Evolutionary conservation across 106 monocot species (phyloP).

Genomic region (Cymbidium sinense): DNA sequence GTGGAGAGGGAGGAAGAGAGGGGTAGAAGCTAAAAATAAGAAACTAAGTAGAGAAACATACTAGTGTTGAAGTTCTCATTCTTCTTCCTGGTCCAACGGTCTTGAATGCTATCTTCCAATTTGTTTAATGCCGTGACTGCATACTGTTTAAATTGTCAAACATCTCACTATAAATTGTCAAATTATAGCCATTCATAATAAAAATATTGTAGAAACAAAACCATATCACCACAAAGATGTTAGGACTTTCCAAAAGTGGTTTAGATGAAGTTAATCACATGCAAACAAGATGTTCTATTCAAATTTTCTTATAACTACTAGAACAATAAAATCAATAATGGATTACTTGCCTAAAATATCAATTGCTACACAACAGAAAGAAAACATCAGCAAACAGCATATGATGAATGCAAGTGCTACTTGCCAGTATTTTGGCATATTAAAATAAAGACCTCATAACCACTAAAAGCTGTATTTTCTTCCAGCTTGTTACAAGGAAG

Average conservation of each 20-base stretch:
- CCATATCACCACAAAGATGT: not conserved
- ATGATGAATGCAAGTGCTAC: no score
- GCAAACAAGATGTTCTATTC: not conserved
- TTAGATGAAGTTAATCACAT: not conserved
- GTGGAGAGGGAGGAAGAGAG: not conserved
- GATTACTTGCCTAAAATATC: no score
- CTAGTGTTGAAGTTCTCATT: conserved; percentile 55
- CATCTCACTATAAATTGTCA: not conserved
- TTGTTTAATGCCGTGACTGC: conserved; percentile 68
- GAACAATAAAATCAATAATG: no score
- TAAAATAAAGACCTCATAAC: no score
- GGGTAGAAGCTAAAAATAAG: not conserved
- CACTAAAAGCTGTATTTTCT: no score
- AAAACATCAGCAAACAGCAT: no score
- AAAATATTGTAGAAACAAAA: no score
- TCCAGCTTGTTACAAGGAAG: no score
- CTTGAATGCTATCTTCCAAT: conserved; percentile 85
- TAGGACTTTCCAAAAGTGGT: not conserved
- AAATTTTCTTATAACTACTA: not conserved
- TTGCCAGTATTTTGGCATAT: no score
- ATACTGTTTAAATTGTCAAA: conserved; percentile 44
- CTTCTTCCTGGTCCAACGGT: conserved; percentile 72
- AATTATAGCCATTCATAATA: no score
- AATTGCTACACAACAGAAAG: no score
- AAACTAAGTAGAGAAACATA: conserved; percentile 28